Evolutionary conservation across 1,139 yeast species (phyloP).

Genomic region (Saccharomycopsis hybrid): DNA sequence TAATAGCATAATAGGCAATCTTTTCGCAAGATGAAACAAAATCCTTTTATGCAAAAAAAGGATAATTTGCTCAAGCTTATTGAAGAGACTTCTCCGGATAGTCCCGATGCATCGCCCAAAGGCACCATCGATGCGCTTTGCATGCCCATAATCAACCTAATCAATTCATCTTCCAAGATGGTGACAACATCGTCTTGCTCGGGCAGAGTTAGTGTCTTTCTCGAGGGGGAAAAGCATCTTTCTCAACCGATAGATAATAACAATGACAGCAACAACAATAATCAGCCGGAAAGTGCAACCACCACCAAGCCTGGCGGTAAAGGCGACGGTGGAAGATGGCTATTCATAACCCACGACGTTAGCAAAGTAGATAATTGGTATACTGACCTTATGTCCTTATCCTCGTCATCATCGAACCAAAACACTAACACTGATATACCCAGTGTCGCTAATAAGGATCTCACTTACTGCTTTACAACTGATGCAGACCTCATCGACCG

Average conservation of each 20-base stretch:
- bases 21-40: constrained; percentile 25
- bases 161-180: constrained; percentile 58
- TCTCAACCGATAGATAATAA: too few relatives aligned
- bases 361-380: constrained; percentile 49
- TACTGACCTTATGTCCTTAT: constrained; percentile 5
- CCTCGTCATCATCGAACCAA: too few relatives aligned
- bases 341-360: constrained; percentile 71
- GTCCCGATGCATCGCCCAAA: constrained; percentile 74
- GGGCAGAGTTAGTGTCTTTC: constrained; percentile 75
- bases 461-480: neutral
- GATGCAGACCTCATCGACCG: neutral
- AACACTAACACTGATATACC: constrained; percentile 21
- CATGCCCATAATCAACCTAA: constrained; percentile 60
- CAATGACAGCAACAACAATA: constrained; percentile 25
- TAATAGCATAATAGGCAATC: too few relatives aligned
- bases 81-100: constrained; percentile 34
- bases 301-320: constrained; percentile 62
- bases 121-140: constrained; percentile 73
- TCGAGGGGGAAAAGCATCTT: constrained; percentile 48
- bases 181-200: constrained; percentile 88
- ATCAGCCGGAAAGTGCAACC: constrained; percentile 18
- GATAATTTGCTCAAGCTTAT: constrained; percentile 50
- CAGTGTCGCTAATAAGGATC: neutral
- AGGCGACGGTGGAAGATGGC: constrained; percentile 80
- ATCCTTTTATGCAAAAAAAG: constrained; percentile 68